Base-by-base conservation (phyloP, 2,329 filamentous ascomycete genomes). In the Grosmannia penicillata region DNA sequence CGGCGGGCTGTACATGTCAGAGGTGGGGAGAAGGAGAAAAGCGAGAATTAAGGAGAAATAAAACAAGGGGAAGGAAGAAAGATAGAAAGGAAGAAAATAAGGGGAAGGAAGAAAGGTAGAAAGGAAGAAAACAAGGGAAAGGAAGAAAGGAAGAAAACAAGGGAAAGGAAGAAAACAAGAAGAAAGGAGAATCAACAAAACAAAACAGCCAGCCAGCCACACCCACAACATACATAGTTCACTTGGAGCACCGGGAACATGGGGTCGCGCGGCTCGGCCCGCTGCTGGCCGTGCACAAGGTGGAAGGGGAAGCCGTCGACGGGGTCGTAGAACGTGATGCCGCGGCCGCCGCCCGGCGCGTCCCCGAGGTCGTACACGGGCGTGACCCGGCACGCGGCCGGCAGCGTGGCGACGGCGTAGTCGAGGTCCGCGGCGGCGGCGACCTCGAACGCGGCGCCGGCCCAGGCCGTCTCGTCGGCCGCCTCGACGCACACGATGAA, bases 261-360 rank as follows among this genome's bases (percentile, higher is more conserved):
- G 4, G 58, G 28, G 59, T 69, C 56, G 26, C 57, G 51, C 19
- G 53, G 34, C 37, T 60, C 56, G 0, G 56, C 58, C 5, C 49
- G 49, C 7, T 52, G 51, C 51, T 78, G 72, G 2, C 69, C 72
- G 45, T 67, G 56, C 2, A 78, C 62, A 0, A 78, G 58, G 48
- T 75, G 70, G 48, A 76, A 64, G 2, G 68, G 66, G 43, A 66
- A 75, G 1, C 65, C 66, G 41, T 75, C 70, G 3, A 74, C 59
- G 1, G 67, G 64, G 39, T 69, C 63, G 40, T 61, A 58, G 42
- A 71, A 65, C 0, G 62, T 68, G 4, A 76, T 68, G 10, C 61
- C 55, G 43, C 65, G 60, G 17, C 72, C 72, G 9, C 67, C 68
- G 3, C 72, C 71, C 0, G 72, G 72, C 0, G 66, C 66, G 41